These are phyloP conservation scores for Mortierella sp. DNA, from an alignment of 371 early-diverging fungal genomes.

Conservation along the genomic window DNA sequence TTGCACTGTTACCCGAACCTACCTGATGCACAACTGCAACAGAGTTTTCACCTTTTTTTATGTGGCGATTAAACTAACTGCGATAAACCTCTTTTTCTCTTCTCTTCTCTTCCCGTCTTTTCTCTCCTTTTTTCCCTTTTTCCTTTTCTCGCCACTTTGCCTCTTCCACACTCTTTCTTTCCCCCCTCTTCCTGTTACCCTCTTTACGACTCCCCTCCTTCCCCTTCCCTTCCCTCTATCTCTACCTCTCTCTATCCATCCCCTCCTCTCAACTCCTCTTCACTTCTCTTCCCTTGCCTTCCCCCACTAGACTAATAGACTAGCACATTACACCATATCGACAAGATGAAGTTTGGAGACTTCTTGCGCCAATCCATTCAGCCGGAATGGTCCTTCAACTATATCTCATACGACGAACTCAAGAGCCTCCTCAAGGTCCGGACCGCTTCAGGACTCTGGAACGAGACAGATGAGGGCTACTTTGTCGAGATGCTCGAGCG, in stretches of 20 bases:
- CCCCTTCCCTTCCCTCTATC: neutral
- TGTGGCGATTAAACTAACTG: constrained; percentile 2
- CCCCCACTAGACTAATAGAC: neutral
- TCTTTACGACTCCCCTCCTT: neutral
- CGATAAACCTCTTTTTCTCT: neutral
- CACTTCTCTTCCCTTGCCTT: neutral
- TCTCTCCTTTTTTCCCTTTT: neutral
- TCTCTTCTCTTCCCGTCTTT: neutral
- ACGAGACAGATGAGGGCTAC: constrained; percentile 83
- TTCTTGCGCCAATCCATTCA: constrained; percentile 80
- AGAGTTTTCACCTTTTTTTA: neutral
- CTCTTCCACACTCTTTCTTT: neutral
- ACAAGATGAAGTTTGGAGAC: constrained; percentile 96
- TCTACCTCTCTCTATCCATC: neutral
- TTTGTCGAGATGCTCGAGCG: constrained; percentile 90
- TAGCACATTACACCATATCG: neutral
- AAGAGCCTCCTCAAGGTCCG: constrained; percentile 81
- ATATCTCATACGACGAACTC: constrained; percentile 87
- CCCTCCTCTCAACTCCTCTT: neutral
- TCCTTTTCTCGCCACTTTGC: neutral
- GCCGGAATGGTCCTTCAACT: constrained; percentile 90
- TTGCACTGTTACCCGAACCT: neutral
- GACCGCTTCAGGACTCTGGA: constrained; percentile 58
- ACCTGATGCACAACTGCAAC: neutral
- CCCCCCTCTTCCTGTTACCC: too few relatives aligned